Evolutionary conservation across 345 rosid genomes (phyloP).

Genomic region (Eutrema yunnanense): DNA sequence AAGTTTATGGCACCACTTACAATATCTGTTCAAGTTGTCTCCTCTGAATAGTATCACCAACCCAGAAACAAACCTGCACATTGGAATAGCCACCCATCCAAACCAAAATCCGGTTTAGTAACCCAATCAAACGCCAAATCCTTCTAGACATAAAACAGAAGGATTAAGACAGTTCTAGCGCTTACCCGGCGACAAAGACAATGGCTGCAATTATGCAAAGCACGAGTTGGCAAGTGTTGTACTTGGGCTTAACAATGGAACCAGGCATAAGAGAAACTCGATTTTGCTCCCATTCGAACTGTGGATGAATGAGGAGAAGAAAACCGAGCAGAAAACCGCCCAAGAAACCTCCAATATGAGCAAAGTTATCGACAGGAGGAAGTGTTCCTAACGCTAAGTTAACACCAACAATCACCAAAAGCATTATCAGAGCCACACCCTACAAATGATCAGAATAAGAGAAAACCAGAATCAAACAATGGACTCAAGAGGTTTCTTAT

Average conservation of each 20-base stretch:
- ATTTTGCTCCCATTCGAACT: slow-evolving; percentile 63
- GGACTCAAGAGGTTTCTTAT: background rate
- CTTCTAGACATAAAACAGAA: background rate
- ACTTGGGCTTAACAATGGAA: slow-evolving; percentile 51
- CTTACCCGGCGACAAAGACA: slow-evolving; percentile 65
- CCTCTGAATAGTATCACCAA: slow-evolving; percentile 75
- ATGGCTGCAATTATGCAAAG: slow-evolving; percentile 42
- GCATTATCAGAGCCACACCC: slow-evolving; percentile 69
- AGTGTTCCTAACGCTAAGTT: slow-evolving; percentile 79
- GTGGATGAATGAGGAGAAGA: slow-evolving; percentile 61
- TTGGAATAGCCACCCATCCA: background rate
- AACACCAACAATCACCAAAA: slow-evolving; percentile 56
- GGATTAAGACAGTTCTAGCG: background rate
- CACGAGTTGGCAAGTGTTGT: slow-evolving; percentile 69
- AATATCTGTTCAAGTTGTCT: slow-evolving; percentile 60
- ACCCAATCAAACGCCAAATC: background rate
- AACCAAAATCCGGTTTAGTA: slow-evolving; percentile 2
- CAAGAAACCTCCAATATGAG: slow-evolving; percentile 80
- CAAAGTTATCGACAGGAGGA: slow-evolving; percentile 94
- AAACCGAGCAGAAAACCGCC: slow-evolving; percentile 70
- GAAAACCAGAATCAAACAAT: background rate
- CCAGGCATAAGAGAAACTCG: slow-evolving; percentile 44
- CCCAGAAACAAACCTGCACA: slow-evolving; percentile 58
- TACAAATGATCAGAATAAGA: slow-evolving; percentile 11
- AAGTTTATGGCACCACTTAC: slow-evolving; percentile 96